These are phyloP conservation scores for Aspergillaceae sp. DNA, from an alignment of 2,329 filamentous ascomycete species.

Conservation along the genomic window DNA sequence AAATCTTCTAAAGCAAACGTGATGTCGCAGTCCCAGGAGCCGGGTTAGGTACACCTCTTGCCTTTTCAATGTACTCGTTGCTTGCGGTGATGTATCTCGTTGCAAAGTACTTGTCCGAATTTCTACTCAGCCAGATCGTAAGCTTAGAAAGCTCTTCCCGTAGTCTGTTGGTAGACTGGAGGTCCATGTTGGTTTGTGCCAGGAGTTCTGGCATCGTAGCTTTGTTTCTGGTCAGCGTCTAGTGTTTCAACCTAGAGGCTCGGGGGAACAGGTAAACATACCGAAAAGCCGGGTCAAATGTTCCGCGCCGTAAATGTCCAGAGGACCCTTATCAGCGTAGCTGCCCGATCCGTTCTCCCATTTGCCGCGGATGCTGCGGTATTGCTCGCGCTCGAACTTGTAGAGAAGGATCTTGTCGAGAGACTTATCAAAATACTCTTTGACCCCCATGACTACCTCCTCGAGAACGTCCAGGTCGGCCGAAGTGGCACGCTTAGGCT, in stretches of 20 bases:
- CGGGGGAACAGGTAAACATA: slow-evolving; percentile 38
- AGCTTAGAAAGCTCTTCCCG: slow-evolving; percentile 84
- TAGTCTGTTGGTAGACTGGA: slow-evolving; percentile 77
- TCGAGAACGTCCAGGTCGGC: slow-evolving; percentile 78
- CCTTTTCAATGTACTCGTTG: slow-evolving; percentile 32
- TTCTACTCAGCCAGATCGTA: slow-evolving; percentile 72
- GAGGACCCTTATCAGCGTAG: slow-evolving; percentile 60
- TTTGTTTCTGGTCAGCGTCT: slow-evolving; percentile 29
- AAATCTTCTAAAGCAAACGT: slow-evolving; percentile 13
- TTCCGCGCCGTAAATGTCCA: slow-evolving; percentile 85
- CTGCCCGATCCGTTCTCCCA: slow-evolving; percentile 57
- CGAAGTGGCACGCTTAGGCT: slow-evolving; percentile 52
- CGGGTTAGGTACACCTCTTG: slow-evolving; percentile 20
- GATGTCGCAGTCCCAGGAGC: slow-evolving; percentile 26
- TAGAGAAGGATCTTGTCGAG: slow-evolving; percentile 86
- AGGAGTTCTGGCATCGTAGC: slow-evolving; percentile 87
- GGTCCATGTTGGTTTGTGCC: slow-evolving; percentile 96
- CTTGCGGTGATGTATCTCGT: slow-evolving; percentile 36
- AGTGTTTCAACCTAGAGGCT: not conserved
- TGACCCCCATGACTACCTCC: slow-evolving; percentile 76
- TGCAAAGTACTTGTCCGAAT: slow-evolving; percentile 66
- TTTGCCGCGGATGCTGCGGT: slow-evolving; percentile 64
- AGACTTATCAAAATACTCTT: slow-evolving; percentile 88
- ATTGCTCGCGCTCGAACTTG: slow-evolving; percentile 86
- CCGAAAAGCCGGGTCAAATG: slow-evolving; percentile 83